A percentile compares a stretch with the other conserved stretches of the same genome.
These are phyloP conservation scores for Capsella bursapastoris DNA, from an alignment of 345 rosid genomes.

Conservation along the genomic window DNA sequence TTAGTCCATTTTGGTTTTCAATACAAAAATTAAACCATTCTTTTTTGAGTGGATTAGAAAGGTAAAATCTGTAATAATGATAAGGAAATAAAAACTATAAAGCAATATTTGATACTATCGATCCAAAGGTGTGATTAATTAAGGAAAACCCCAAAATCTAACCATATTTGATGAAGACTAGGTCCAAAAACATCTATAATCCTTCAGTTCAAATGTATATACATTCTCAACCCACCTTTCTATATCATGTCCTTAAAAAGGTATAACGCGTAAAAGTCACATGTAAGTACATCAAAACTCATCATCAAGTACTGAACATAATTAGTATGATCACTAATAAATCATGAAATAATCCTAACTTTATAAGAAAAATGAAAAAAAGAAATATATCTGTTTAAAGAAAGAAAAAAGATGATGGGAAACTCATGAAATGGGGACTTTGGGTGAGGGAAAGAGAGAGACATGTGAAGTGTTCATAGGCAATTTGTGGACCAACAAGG, in stretches of 20 bases:
- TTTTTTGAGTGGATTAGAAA: slow-evolving; percentile 30
- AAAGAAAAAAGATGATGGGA: slow-evolving; percentile 37
- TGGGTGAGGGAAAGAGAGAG: slow-evolving; percentile 42
- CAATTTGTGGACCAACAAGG: slow-evolving; percentile 47
- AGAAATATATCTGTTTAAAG: slow-evolving; percentile 22
- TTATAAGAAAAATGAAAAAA: slow-evolving; percentile 25
- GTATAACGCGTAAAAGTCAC: slow-evolving; percentile 39
- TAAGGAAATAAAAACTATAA: slow-evolving; percentile 5
- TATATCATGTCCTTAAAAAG: slow-evolving; percentile 39
- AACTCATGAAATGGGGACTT: slow-evolving; percentile 43
- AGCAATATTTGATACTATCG: slow-evolving; percentile 23
- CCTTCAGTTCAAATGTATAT: slow-evolving; percentile 13
- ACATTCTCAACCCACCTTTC: slow-evolving; percentile 32
- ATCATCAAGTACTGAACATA: slow-evolving; percentile 44
- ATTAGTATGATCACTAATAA: slow-evolving; percentile 41
- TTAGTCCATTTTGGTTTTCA: slow-evolving; percentile 21
- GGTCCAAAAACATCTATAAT: slow-evolving; percentile 24
- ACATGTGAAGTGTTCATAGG: slow-evolving; percentile 49
- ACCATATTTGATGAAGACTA: slow-evolving; percentile 40
- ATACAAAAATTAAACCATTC: slow-evolving; percentile 17
- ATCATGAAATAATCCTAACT: slow-evolving; percentile 32
- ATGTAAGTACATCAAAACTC: slow-evolving; percentile 46
- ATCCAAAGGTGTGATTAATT: slow-evolving; percentile 9
- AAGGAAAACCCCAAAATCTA: slow-evolving; percentile 14
- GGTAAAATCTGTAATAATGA: slow-evolving; percentile 13